Percentiles rank a stretch among this genome's conserved stretches.
phyloP scores from a whole-genome alignment of 1,284 basidiomycete genomes.

The Pholiota adiposa region DNA sequence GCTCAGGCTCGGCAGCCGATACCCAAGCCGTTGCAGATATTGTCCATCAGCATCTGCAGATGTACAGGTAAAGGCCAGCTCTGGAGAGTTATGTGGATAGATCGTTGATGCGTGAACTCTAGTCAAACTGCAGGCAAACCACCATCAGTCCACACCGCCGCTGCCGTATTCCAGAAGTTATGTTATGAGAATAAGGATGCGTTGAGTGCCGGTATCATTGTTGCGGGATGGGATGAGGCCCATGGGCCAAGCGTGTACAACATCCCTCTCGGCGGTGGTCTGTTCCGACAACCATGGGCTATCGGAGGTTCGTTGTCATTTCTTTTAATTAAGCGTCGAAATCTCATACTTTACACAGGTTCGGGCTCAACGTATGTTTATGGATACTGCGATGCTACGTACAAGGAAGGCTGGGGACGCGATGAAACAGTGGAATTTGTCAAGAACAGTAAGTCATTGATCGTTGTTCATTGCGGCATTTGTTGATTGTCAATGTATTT shows the following conservation, averaged over 20 bases:
- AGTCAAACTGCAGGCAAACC: slow-evolving; percentile 72
- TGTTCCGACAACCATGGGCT: slow-evolving; percentile 96
- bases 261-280: slow-evolving; percentile 91
- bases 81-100: neutral
- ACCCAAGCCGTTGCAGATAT: slow-evolving; percentile 97
- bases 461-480: neutral
- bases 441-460: slow-evolving; percentile 80
- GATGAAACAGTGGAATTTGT: slow-evolving; percentile 96
- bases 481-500: slow-evolving; percentile 1
- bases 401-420: slow-evolving; percentile 89
- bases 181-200: slow-evolving; percentile 96
- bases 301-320: slow-evolving; percentile 75
- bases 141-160: slow-evolving; percentile 85
- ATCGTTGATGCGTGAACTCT: slow-evolving; percentile 9
- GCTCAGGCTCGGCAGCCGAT: slow-evolving; percentile 97
- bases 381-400: slow-evolving; percentile 99
- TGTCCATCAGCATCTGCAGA: slow-evolving; percentile 87
- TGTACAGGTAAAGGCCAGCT: slow-evolving; percentile 58
- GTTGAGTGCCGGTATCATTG: slow-evolving; percentile 94
- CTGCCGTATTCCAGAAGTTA: slow-evolving; percentile 85
- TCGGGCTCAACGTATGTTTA: slow-evolving; percentile 99
- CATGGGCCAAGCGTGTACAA: slow-evolving; percentile 96
- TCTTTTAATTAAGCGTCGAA: neutral
- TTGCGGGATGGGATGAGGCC: slow-evolving; percentile 97
- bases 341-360: slow-evolving; percentile 48